Percentiles rank a stretch among this genome's conserved stretches.
Evolutionary conservation across 768 basidiomycete species (phyloP).

Genomic region (Leccinum variicolor): DNA sequence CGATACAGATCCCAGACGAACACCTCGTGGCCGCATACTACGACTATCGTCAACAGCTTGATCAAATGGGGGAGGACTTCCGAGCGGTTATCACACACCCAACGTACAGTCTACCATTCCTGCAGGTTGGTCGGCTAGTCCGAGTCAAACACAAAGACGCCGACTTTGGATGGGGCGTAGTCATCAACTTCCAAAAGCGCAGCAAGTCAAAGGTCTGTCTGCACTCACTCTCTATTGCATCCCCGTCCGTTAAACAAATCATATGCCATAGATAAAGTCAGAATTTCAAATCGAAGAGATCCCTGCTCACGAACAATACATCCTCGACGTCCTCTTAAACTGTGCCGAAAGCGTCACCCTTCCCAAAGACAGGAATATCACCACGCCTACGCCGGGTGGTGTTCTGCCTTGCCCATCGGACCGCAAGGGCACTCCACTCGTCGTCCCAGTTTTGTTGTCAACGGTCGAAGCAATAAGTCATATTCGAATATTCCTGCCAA

Average conservation of each 20-base stretch:
- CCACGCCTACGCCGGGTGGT: slow-evolving; percentile 60
- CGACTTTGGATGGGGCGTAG: slow-evolving; percentile 96
- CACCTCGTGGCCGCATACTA: slow-evolving; percentile 85
- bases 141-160: slow-evolving; percentile 81
- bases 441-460: slow-evolving; percentile 85
- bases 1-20: slow-evolving; percentile 80
- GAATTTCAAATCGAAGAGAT: slow-evolving; percentile 65
- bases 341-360: slow-evolving; percentile 61
- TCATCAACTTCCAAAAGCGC: slow-evolving; percentile 90
- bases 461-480: slow-evolving; percentile 86
- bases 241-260: neutral
- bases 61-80: slow-evolving; percentile 86
- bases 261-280: slow-evolving; percentile 50
- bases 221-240: neutral
- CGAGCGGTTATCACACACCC: slow-evolving; percentile 93
- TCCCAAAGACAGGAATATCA: slow-evolving; percentile 54
- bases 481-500: slow-evolving; percentile 83
- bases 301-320: slow-evolving; percentile 85
- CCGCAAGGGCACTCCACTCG: slow-evolving; percentile 76
- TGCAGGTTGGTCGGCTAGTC: slow-evolving; percentile 90
- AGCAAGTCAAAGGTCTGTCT: slow-evolving; percentile 67
- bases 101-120: slow-evolving; percentile 89
- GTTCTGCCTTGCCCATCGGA: slow-evolving; percentile 71
- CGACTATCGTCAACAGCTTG: slow-evolving; percentile 88
- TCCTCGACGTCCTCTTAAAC: slow-evolving; percentile 88